Conservation (phyloP, 768 basidiomycete species). For the Kwoniella sp. region DNA sequence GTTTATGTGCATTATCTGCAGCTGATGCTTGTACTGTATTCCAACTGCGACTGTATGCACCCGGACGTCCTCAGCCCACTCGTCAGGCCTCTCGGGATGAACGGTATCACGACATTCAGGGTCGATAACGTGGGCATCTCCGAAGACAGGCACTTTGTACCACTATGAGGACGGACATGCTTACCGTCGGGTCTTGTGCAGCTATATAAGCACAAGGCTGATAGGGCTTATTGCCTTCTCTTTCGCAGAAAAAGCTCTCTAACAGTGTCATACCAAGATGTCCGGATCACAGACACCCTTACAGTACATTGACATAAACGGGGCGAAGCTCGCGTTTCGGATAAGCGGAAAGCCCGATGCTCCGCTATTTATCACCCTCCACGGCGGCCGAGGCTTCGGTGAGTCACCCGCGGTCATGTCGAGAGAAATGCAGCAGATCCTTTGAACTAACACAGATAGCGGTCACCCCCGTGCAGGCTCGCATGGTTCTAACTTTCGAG, state of each 20-base stretch:
- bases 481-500: slow-evolving; percentile 27
- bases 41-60: too few relatives aligned
- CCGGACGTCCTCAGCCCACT: too few relatives aligned
- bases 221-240: too few relatives aligned
- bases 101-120: neutral
- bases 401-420: too few relatives aligned
- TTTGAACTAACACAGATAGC: neutral
- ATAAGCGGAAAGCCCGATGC: slow-evolving; percentile 7
- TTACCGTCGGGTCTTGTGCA: neutral
- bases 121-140: neutral
- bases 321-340: slow-evolving; percentile 25
- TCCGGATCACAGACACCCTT: slow-evolving; percentile 21
- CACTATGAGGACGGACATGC: neutral
- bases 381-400: slow-evolving; percentile 35
- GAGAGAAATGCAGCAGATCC: neutral
- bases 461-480: slow-evolving; percentile 20
- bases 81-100: neutral
- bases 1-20: too few relatives aligned
- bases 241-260: too few relatives aligned
- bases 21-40: too few relatives aligned
- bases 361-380: slow-evolving; percentile 34
- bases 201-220: neutral
- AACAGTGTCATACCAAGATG: neutral
- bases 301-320: slow-evolving; percentile 27
- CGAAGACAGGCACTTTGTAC: neutral